These are phyloP conservation scores for Venturia asperata DNA, from an alignment of 2,329 filamentous ascomycete genomes.

Conservation along the genomic window DNA sequence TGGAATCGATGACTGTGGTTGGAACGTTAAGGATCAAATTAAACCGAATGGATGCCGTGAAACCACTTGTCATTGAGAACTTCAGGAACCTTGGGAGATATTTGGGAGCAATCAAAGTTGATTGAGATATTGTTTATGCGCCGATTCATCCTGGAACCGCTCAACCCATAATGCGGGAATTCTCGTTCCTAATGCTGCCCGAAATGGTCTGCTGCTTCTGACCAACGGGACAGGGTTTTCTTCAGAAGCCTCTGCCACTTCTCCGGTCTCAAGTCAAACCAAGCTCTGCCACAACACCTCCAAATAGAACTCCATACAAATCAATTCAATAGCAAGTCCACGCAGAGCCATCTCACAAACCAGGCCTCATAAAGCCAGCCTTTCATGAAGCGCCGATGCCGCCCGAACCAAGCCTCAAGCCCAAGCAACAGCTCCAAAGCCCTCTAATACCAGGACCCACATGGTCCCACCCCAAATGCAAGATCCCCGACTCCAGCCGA, in stretches of 20 bases:
- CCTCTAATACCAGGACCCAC: background rate
- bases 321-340: too few relatives aligned
- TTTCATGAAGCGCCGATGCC: background rate
- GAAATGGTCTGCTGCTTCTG: background rate
- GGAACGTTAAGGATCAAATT: background rate
- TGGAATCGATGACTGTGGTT: too few relatives aligned
- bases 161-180: background rate
- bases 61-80: too few relatives aligned
- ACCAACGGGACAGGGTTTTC: background rate
- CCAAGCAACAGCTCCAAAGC: background rate
- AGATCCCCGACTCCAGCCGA: background rate
- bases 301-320: too few relatives aligned
- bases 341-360: too few relatives aligned
- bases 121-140: background rate
- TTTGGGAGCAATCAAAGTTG: too few relatives aligned
- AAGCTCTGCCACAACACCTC: too few relatives aligned
- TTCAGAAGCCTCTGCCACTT: background rate
- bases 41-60: background rate
- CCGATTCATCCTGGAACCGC: background rate
- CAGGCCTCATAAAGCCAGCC: too few relatives aligned
- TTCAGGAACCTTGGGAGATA: too few relatives aligned
- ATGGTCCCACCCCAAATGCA: background rate
- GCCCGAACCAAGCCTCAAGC: background rate
- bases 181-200: background rate
- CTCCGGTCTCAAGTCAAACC: too few relatives aligned